Percentiles rank a stretch among this genome's conserved stretches.
phyloP scores from a whole-genome alignment of 2,329 filamentous ascomycete genomes.

The Claviceps citrina region DNA sequence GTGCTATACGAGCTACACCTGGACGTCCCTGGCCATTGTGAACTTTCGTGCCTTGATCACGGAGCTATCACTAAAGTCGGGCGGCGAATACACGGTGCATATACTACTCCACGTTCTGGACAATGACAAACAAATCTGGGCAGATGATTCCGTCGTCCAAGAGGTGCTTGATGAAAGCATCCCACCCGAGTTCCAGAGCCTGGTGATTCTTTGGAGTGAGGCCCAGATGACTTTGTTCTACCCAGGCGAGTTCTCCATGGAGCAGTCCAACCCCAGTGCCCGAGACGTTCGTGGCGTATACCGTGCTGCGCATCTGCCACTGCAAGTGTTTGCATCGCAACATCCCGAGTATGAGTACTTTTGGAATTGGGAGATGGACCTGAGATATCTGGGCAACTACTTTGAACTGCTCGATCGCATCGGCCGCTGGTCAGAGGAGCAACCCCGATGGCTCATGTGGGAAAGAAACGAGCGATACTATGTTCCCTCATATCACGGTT shows the following conservation, averaged over 20 bases:
- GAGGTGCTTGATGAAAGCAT: slow-evolving; percentile 51
- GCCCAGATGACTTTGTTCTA: slow-evolving; percentile 72
- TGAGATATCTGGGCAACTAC: slow-evolving; percentile 48
- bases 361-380: slow-evolving; percentile 60
- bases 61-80: slow-evolving; percentile 61
- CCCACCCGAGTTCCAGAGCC: slow-evolving; percentile 59
- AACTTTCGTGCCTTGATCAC: slow-evolving; percentile 70
- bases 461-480: slow-evolving; percentile 66
- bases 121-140: slow-evolving; percentile 64
- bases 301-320: slow-evolving; percentile 45
- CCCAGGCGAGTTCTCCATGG: slow-evolving; percentile 51
- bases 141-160: slow-evolving; percentile 58
- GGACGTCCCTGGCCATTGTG: slow-evolving; percentile 61
- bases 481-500: slow-evolving; percentile 52
- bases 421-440: slow-evolving; percentile 48
- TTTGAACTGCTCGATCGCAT: slow-evolving; percentile 61
- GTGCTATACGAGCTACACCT: slow-evolving; percentile 65
- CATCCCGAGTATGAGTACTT: slow-evolving; percentile 51
- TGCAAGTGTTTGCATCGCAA: slow-evolving; percentile 47
- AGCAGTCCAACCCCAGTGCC: slow-evolving; percentile 42
- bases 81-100: slow-evolving; percentile 69
- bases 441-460: slow-evolving; percentile 60
- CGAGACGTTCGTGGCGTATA: slow-evolving; percentile 54
- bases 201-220: slow-evolving; percentile 75
- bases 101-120: slow-evolving; percentile 78